A percentile compares a stretch with the other conserved stretches of the same genome.
phyloP scores from a whole-genome alignment of 2,329 filamentous ascomycete genomes.

The Fusarium luffae region DNA sequence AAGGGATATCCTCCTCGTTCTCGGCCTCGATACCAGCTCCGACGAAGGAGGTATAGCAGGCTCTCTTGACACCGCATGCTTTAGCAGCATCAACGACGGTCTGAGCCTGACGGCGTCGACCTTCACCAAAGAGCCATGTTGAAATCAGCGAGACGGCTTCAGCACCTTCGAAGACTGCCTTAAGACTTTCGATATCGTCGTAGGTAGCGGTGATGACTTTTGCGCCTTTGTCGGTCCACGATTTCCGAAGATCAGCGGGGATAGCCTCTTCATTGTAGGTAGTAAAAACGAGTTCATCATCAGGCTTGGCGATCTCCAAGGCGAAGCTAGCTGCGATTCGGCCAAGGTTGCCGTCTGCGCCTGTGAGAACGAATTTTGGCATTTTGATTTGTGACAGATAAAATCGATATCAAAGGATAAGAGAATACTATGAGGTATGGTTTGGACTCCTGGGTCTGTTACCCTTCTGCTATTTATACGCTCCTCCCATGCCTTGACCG shows the following conservation, averaged over 20 bases:
- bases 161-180: constrained; percentile 39
- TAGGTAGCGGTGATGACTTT: constrained; percentile 37
- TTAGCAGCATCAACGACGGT: constrained; percentile 41
- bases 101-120: constrained; percentile 33
- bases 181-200: constrained; percentile 41
- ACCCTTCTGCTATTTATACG: not conserved
- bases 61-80: constrained; percentile 35
- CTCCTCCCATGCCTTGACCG: not conserved
- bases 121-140: constrained; percentile 42
- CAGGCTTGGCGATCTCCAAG: constrained; percentile 35
- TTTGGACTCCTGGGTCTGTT: too few relatives aligned
- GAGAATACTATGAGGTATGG: not conserved
- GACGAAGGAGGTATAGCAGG: constrained; percentile 42
- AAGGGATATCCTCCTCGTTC: constrained; percentile 43
- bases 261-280: constrained; percentile 41
- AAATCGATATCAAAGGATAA: too few relatives aligned
- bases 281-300: constrained; percentile 40
- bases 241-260: constrained; percentile 17
- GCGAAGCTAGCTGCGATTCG: constrained; percentile 39
- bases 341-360: constrained; percentile 43
- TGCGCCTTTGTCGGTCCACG: constrained; percentile 39
- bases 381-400: constrained; percentile 3
- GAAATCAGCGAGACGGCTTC: constrained; percentile 42
- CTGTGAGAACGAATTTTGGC: constrained; percentile 43
- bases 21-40: constrained; percentile 41